Evolutionary conservation across 2,329 filamentous ascomycete species (phyloP), one percentile per base, ranked within the genome.

Genomic region (Aspergillus spinulosporus): DNA sequence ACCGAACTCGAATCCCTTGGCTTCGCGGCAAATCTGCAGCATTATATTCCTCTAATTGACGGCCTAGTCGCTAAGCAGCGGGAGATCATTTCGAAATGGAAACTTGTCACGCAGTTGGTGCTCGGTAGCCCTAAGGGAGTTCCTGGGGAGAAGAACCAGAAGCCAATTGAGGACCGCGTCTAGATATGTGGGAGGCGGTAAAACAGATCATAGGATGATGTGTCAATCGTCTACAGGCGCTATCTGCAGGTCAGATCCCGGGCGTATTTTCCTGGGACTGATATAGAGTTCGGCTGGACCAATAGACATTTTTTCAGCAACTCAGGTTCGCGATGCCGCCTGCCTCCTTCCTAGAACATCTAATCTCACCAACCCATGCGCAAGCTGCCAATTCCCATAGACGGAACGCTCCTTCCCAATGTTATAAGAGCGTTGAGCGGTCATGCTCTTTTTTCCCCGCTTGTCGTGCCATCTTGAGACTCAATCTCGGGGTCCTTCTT

Each of bases 31-130:
- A 96, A 92, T 81, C 82, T 96, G 52, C 92, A 96, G 82, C 92
- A 96, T 80, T 96, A 96, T 82, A 94, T 91, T 83, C 91, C 91
- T 14, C 75, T 96, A 57, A 84, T 95, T 65, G 88, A 96, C 76
- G 80, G 81, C 62, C 84, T 86, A 77, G 88, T 92, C 52, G 76
- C 82, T 43, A 78, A 78, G 60, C 78, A 84, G 65, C 96, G 90
- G 88, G 82, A 82, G 56, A 66, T 96, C 32, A 88, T 89, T 44
- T 68, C 76, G 15, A 82, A 82, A 66, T 96, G 92, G 91, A 84
- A 84, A 69, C 82, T 96, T 62, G 84, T 87, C 69, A 87, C 89
- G 26, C 90, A 96, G 82, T 79, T 97, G 63, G 90, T 96, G 67
- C 94, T 96, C 74, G 90, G 90, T 62, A 70, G 70, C 60, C 80